Evolutionary conservation across 2,329 filamentous ascomycete genomes (phyloP).

Genomic region (Penicillium brasilianum): DNA sequence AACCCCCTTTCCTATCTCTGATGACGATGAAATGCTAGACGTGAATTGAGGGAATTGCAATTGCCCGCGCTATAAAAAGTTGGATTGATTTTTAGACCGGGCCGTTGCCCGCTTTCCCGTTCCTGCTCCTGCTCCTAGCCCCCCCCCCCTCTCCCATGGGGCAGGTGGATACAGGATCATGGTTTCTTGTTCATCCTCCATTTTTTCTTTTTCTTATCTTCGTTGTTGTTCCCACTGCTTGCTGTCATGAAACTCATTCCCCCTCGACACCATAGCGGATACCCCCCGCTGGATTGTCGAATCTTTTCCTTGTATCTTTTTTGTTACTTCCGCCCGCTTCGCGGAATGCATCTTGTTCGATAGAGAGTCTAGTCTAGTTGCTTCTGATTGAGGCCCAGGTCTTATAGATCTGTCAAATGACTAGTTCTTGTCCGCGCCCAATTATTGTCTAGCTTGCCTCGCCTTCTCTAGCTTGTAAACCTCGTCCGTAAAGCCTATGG

Average conservation of each 20-base stretch:
- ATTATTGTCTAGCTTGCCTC: background rate
- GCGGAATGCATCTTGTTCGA: constrained; percentile 16
- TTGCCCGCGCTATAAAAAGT: constrained; percentile 10
- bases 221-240: constrained; percentile 22
- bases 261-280: constrained; percentile 15
- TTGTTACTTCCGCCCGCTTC: constrained; percentile 5
- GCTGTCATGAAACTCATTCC: constrained; percentile 27
- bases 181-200: constrained; percentile 23
- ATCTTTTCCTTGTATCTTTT: constrained; percentile 12
- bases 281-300: constrained; percentile 13
- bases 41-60: constrained; percentile 35
- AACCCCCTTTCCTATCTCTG: constrained; percentile 29
- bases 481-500: no score
- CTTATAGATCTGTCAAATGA: constrained; percentile 8
- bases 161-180: constrained; percentile 18
- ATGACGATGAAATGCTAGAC: constrained; percentile 45
- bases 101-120: constrained; percentile 13
- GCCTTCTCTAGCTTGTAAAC: no score
- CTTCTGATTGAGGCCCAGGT: constrained; percentile 1
- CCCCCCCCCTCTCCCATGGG: constrained; percentile 18
- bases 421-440: constrained; percentile 2
- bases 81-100: constrained; percentile 13
- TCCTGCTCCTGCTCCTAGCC: constrained; percentile 10
- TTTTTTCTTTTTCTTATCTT: background rate
- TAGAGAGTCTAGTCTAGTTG: constrained; percentile 19